Conservation (phyloP, 2,329 filamentous ascomycete genomes). For the Diaporthe citriasiana region DNA sequence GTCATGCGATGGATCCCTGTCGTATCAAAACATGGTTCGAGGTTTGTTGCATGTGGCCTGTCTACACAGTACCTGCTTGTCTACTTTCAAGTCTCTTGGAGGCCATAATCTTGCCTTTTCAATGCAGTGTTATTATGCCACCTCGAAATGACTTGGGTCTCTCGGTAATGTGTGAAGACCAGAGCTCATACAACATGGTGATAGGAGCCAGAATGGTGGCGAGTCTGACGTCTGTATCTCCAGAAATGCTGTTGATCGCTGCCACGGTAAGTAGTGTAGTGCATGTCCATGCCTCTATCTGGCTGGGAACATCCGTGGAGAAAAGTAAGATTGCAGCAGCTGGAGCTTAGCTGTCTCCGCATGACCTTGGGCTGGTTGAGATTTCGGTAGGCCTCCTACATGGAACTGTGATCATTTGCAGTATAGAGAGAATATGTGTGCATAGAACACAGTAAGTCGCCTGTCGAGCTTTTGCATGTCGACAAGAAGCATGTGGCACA, state of each 20-base stretch:
- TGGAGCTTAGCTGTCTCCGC: constrained; percentile 14
- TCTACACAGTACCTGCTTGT: too few species aligned
- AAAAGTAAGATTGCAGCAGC: constrained; percentile 5
- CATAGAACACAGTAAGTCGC: background rate
- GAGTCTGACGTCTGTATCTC: constrained; percentile 11
- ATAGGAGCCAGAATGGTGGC: background rate
- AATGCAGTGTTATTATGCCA: background rate
- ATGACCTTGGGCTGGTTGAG: background rate
- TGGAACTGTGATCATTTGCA: background rate
- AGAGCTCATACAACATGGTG: background rate
- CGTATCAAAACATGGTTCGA: constrained; percentile 1
- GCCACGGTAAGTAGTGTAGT: too few species aligned
- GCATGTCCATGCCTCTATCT: background rate
- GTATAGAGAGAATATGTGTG: background rate
- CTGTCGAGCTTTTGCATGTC: background rate
- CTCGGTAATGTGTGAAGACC: background rate
- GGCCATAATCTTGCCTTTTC: background rate
- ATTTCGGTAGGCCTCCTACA: background rate
- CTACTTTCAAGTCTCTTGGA: background rate
- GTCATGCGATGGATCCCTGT: constrained; percentile 16
- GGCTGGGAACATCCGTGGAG: constrained; percentile 3
- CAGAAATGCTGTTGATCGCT: background rate
- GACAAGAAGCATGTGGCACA: too few species aligned
- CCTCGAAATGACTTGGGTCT: background rate
- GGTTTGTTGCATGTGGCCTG: background rate